Evolutionary conservation across 2,329 filamentous ascomycete species (phyloP).

Genomic region (Hypocrella siamensis): DNA sequence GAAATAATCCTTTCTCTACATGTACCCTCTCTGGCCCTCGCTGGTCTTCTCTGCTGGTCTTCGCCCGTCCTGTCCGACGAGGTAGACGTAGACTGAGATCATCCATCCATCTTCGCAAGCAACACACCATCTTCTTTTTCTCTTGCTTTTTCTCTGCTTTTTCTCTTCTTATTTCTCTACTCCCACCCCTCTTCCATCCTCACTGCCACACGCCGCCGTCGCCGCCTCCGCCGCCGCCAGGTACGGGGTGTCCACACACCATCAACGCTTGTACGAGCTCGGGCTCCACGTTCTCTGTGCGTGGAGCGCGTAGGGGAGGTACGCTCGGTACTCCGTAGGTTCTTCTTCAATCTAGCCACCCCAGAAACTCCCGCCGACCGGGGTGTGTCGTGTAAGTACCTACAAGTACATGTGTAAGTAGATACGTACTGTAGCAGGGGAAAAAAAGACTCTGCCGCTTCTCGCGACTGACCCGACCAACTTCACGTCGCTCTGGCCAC

Average conservation of each 20-base stretch:
- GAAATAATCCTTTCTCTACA: too few species aligned
- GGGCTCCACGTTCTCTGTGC: constrained; percentile 3
- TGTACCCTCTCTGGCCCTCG: too few species aligned
- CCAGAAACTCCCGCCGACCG: constrained; percentile 4
- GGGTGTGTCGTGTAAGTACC: constrained; percentile 1
- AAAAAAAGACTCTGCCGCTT: constrained; percentile 4
- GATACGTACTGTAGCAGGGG: background rate
- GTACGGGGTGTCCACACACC: constrained; percentile 4
- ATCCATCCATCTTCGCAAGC: too few species aligned
- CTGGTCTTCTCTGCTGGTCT: too few species aligned
- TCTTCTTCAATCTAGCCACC: constrained; percentile 6
- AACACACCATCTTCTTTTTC: too few species aligned
- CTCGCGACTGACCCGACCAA: constrained; percentile 4
- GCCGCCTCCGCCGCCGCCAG: constrained; percentile 1
- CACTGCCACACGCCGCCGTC: constrained; percentile 3
- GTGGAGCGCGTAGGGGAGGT: too few species aligned
- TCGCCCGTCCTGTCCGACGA: too few species aligned
- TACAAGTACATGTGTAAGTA: too few species aligned
- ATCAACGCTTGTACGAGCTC: constrained; percentile 3
- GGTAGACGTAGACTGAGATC: too few species aligned
- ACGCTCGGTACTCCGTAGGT: too few species aligned
- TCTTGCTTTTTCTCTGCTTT: background rate
- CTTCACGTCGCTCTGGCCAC: constrained; percentile 7
- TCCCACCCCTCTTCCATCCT: too few species aligned
- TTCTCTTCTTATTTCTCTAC: background rate